Evolutionary conservation across 495 filamentous ascomycete species (phyloP).

Genomic region (Penicillium robsamsonii): DNA sequence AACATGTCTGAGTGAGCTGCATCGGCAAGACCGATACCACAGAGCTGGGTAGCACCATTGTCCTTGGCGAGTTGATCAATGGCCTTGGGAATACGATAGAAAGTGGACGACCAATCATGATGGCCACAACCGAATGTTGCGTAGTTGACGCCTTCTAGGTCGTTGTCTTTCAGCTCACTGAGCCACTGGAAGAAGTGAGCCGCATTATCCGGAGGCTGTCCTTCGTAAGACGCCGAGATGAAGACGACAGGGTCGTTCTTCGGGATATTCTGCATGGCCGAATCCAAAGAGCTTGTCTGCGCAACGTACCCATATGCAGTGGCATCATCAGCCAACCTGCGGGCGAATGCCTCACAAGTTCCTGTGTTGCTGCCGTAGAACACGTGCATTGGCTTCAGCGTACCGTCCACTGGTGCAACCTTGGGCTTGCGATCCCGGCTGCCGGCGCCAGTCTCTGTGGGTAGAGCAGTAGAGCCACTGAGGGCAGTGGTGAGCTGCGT

Average conservation of each 20-base stretch:
- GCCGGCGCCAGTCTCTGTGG: conserved; percentile 14
- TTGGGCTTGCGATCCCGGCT: conserved; percentile 26
- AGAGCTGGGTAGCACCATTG: conserved; percentile 54
- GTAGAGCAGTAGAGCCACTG: conserved; percentile 20
- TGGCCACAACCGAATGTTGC: conserved; percentile 58
- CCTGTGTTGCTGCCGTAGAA: conserved; percentile 73
- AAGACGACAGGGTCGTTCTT: conserved; percentile 62
- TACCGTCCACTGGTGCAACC: conserved; percentile 14
- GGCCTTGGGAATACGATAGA: conserved; percentile 67
- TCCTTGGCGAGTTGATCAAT: conserved; percentile 53
- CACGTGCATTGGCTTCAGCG: conserved; percentile 56
- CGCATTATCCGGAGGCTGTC: conserved; percentile 73
- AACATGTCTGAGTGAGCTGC: conserved; percentile 65
- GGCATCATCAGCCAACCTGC: conserved; percentile 59
- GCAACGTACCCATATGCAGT: conserved; percentile 56
- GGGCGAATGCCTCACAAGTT: conserved; percentile 70
- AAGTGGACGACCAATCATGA: conserved; percentile 66
- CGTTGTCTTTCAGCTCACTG: conserved; percentile 46
- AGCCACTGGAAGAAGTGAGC: conserved; percentile 68
- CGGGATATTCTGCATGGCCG: conserved; percentile 59
- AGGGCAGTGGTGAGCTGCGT: conserved; percentile 56
- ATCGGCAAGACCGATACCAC: conserved; percentile 57
- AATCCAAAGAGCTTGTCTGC: conserved; percentile 56
- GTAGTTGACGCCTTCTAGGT: conserved; percentile 55
- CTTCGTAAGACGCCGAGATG: conserved; percentile 72